Evolutionary conservation across 1,284 basidiomycete genomes (phyloP).

Genomic region (Schizopora paradoxa): DNA sequence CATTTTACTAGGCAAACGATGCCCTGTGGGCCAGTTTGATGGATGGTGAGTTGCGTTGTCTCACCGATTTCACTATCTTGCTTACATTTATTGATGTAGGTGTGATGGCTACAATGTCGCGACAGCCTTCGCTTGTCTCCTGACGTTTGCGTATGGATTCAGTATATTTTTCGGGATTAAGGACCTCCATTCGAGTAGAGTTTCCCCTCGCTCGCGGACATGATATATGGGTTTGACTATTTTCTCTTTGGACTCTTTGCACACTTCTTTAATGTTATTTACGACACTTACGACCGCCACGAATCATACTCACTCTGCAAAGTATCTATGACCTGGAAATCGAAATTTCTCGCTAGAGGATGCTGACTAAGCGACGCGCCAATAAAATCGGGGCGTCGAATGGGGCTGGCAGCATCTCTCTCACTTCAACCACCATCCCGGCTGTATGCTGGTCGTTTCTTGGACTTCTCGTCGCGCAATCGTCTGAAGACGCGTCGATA

Average conservation of each 20-base stretch:
- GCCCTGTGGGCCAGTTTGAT: slow-evolving; percentile 52
- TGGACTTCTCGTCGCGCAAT: too few relatives aligned
- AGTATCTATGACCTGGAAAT: too few relatives aligned
- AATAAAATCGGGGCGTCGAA: too few relatives aligned
- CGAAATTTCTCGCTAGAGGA: too few relatives aligned
- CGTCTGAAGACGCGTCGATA: too few relatives aligned
- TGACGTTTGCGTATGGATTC: slow-evolving; percentile 48
- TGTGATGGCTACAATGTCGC: slow-evolving; percentile 67
- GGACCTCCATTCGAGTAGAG: slow-evolving; percentile 54
- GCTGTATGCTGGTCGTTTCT: too few relatives aligned
- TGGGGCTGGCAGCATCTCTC: too few relatives aligned
- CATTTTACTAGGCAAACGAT: slow-evolving; percentile 54
- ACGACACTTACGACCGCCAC: slow-evolving; percentile 5
- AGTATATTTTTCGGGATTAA: slow-evolving; percentile 61
- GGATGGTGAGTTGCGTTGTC: slow-evolving; percentile 48
- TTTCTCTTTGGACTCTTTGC: not conserved
- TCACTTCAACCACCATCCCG: too few relatives aligned
- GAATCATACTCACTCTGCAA: too few relatives aligned
- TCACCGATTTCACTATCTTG: slow-evolving; percentile 5
- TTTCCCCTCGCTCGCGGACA: slow-evolving; percentile 39
- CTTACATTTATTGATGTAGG: slow-evolving; percentile 35
- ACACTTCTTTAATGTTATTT: not conserved
- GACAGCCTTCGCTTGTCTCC: slow-evolving; percentile 51
- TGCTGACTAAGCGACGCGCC: too few relatives aligned
- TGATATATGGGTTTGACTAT: slow-evolving; percentile 17